Evolutionary conservation across 2,329 filamentous ascomycete genomes (phyloP).

Genomic region (Pleurostoma richardsiae): DNA sequence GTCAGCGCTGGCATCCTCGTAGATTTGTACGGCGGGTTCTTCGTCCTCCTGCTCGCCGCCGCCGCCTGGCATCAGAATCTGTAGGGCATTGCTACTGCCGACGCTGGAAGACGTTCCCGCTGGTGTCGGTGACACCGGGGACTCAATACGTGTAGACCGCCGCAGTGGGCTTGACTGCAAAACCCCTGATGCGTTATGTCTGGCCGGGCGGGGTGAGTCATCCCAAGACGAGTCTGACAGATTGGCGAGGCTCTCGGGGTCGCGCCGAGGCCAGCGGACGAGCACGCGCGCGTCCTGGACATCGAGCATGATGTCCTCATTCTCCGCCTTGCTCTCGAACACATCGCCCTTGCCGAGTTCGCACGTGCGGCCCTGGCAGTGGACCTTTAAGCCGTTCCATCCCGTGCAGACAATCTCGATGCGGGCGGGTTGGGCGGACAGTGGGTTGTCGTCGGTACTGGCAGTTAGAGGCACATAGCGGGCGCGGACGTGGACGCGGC

Average conservation of each 20-base stretch:
- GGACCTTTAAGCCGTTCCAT: slow-evolving; percentile 92
- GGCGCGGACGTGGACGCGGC: slow-evolving; percentile 87
- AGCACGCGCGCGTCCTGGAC: slow-evolving; percentile 89
- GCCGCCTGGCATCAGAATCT: slow-evolving; percentile 33
- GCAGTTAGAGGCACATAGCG: slow-evolving; percentile 58
- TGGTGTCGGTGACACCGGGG: slow-evolving; percentile 66
- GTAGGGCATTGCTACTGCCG: slow-evolving; percentile 27
- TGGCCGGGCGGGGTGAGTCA: slow-evolving; percentile 43
- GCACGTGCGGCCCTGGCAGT: slow-evolving; percentile 83
- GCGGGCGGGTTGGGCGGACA: slow-evolving; percentile 59
- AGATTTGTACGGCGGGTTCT: slow-evolving; percentile 52
- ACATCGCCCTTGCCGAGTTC: slow-evolving; percentile 83
- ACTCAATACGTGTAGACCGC: slow-evolving; percentile 54
- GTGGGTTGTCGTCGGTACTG: slow-evolving; percentile 48
- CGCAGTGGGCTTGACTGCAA: slow-evolving; percentile 59
- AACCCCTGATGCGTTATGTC: slow-evolving; percentile 25
- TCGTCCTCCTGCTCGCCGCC: slow-evolving; percentile 21
- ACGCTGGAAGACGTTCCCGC: slow-evolving; percentile 33
- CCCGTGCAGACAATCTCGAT: slow-evolving; percentile 88
- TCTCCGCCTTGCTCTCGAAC: slow-evolving; percentile 84
- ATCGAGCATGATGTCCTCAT: slow-evolving; percentile 88
- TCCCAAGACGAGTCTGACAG: slow-evolving; percentile 71
- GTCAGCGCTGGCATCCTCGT: slow-evolving; percentile 63
- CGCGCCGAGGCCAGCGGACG: slow-evolving; percentile 75
- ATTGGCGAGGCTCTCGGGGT: slow-evolving; percentile 39